Evolutionary conservation across 2,329 filamentous ascomycete genomes (phyloP), one percentile per base, ranked within the genome.

Genomic region (Penicillium italicum): DNA sequence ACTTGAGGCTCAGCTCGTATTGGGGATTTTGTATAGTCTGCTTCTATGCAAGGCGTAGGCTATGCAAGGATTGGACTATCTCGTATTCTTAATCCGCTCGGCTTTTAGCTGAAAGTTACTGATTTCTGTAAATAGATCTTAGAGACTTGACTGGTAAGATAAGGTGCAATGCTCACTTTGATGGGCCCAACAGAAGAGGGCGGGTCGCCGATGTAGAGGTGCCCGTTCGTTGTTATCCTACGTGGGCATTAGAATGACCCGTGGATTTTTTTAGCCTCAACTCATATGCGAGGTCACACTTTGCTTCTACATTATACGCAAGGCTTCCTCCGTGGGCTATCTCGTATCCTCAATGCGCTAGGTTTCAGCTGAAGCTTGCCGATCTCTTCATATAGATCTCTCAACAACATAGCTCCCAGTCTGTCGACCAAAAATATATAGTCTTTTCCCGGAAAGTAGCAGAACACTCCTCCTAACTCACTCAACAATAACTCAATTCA

Each of bases 311-410:
- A 34, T 43, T 34, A 26, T 46, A 8, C 42, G 41, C 48, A 53
- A 56, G 49, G 49, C 8, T n/a, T n/a, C n/a, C n/a, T n/a, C n/a
- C n/a, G 28, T 33, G 16, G 7, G 18, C 18, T 37, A 37, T 56
- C 53, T 53, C 53, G 53, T 53, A 56, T 56, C 36, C 36, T 42
- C 30, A 28, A 53, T 53, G 42, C 36, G 11, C 26, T 52, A 12
- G 7, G 2, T 12, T 26, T 52, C 18, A 26, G 33, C 41, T 24
- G 26, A 26, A 37, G 9, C 8, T 12, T 40, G n/a, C 26, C 30
- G 26, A 14, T 24, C 33, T 40, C 26, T 33, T 26, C 31, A 45
- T 18, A 38, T 46, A 37, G 49, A 51, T 44, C 24, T 40, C 24
- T 6, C 14, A 31, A 38, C 33, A 24, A 36, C 20, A 9, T 44